Evolutionary conservation across 2,329 filamentous ascomycete species (phyloP).

Genomic region (Thielaviopsis euricoi): DNA sequence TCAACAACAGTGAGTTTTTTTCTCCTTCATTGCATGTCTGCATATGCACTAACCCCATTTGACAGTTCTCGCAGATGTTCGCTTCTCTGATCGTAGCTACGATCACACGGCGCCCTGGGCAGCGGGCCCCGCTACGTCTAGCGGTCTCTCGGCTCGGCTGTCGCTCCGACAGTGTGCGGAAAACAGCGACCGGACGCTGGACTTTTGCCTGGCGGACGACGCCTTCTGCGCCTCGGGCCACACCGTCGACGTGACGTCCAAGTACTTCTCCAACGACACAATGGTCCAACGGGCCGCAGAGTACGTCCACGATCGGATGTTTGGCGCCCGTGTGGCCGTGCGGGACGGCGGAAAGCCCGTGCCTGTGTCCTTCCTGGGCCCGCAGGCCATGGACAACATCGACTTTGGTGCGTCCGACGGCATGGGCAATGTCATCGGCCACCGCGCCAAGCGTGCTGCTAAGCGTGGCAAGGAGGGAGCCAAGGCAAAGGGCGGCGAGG

Average conservation of each 20-base stretch:
- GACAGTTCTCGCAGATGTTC: constrained; percentile 5
- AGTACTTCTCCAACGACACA: not conserved
- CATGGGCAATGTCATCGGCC: no score
- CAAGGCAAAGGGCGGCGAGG: no score
- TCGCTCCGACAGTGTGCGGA: not conserved
- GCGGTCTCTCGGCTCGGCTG: not conserved
- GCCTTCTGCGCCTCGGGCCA: constrained; percentile 1
- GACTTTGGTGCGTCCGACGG: no score
- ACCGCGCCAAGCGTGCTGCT: no score
- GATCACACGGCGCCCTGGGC: not conserved
- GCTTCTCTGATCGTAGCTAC: constrained; percentile 1
- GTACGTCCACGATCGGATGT: not conserved
- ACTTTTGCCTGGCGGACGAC: not conserved
- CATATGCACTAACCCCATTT: not conserved
- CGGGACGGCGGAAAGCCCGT: not conserved
- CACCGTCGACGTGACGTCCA: not conserved
- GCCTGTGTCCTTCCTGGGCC: not conserved
- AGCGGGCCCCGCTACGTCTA: not conserved
- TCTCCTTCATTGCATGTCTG: not conserved
- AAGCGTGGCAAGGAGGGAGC: no score
- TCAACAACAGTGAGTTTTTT: not conserved
- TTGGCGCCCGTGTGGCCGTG: not conserved
- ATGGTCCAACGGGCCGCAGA: not conserved
- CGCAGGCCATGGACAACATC: no score
- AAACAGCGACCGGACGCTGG: not conserved